A percentile compares a stretch with the other conserved stretches of the same genome.
These are phyloP conservation scores for Castanea sativa DNA, from an alignment of 306 rosid species.

Conservation along the genomic window DNA sequence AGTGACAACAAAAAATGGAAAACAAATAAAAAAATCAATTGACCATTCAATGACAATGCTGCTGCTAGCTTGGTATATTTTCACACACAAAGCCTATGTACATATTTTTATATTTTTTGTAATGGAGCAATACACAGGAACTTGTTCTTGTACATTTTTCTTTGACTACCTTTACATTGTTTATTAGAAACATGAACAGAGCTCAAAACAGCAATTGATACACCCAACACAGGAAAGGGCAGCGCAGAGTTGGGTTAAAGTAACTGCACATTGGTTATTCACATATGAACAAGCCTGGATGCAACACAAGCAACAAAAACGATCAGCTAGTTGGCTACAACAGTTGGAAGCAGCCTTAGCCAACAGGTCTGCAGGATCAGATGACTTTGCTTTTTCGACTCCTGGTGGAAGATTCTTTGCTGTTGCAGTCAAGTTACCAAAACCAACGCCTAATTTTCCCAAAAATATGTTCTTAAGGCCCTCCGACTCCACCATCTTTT, in stretches of 20 bases:
- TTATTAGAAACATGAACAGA: slow-evolving; percentile 41
- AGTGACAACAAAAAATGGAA: neutral
- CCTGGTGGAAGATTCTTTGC: slow-evolving; percentile 47
- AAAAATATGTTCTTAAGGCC: slow-evolving; percentile 43
- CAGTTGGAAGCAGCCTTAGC: slow-evolving; percentile 65
- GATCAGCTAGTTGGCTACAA: slow-evolving; percentile 40
- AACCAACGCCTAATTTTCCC: slow-evolving; percentile 62
- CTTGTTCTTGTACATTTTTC: neutral
- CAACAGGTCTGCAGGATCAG: slow-evolving; percentile 43
- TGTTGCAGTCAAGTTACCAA: slow-evolving; percentile 75
- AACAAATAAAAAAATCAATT: neutral
- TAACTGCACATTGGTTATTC: slow-evolving; percentile 61
- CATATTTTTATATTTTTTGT: neutral
- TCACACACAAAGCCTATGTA: neutral
- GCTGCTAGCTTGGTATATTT: neutral
- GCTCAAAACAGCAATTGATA: slow-evolving; percentile 73
- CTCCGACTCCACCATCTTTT: slow-evolving; percentile 23
- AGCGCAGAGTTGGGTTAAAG: slow-evolving; percentile 66
- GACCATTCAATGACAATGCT: neutral
- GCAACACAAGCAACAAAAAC: slow-evolving; percentile 73
- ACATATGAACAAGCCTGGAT: slow-evolving; percentile 44
- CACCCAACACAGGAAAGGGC: slow-evolving; percentile 82
- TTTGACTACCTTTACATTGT: slow-evolving; percentile 1
- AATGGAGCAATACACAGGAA: neutral
- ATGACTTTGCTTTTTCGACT: slow-evolving; percentile 56